phyloP scores from a whole-genome alignment of 129 eudicot species.

The Escallonia rubra region DNA sequence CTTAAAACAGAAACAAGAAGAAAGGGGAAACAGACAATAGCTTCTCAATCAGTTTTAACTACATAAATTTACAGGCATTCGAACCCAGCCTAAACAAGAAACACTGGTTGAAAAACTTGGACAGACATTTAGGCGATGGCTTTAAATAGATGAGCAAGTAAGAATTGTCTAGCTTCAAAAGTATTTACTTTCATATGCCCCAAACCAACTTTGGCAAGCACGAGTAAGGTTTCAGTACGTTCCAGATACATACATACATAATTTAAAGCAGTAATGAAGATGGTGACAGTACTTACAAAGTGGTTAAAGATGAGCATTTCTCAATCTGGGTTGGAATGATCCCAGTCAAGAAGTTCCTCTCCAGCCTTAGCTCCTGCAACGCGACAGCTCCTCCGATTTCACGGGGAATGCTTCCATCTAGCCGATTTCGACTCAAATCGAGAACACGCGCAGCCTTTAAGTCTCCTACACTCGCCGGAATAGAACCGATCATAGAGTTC shows the following conservation, averaged over 20 bases:
- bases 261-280: neutral
- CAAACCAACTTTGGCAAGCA: no score
- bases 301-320: conserved; percentile 62
- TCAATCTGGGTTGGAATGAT: conserved; percentile 54
- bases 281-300: conserved; percentile 50
- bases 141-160: no score
- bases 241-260: neutral
- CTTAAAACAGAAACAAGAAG: no score
- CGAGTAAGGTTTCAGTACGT: no score
- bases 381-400: conserved; percentile 57
- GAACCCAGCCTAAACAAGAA: no score
- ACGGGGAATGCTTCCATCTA: conserved; percentile 67
- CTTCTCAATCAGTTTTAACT: conserved; percentile 13
- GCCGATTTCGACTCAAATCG: conserved; percentile 67
- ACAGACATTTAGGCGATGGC: no score
- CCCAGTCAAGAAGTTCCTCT: conserved; percentile 54
- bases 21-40: no score
- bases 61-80: conserved; percentile 16
- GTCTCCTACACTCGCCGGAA: conserved; percentile 61
- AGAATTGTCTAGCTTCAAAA: no score
- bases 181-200: no score
- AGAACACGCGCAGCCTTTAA: conserved; percentile 43
- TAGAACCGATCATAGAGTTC: conserved; percentile 47
- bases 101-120: no score
- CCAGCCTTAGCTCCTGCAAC: conserved; percentile 54